Evolutionary conservation across 1,284 basidiomycete genomes (phyloP), one percentile per base, ranked within the genome.

Genomic region (Ustilago crameri): DNA sequence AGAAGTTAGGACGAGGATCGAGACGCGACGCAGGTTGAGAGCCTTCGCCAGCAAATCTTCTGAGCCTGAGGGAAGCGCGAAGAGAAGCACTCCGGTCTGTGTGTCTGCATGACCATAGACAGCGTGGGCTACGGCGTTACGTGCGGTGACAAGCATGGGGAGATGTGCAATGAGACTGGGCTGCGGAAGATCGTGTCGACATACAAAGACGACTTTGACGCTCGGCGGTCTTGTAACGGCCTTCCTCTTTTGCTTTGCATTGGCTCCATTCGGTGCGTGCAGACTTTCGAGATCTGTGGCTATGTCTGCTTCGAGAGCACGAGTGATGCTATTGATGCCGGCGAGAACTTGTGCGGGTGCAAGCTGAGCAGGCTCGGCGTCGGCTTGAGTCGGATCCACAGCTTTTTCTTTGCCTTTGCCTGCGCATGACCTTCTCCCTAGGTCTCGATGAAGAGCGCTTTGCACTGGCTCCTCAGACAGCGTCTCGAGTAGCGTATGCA

Each of bases 251-350:
- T 47, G 26, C 34, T 49, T 55, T 22, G 3, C 23, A 17, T 52
- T 38, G n/a, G 20, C 27, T 12, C 38, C 24, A 4, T n/a, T 26
- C 0, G 24, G 2, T 4, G 15, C 17, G 1, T 62, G 54, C 1
- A 69, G 24, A 9, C 23, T 9, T 8, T 44, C 37, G 4, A 69
- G 37, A 17, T 59, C 53, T 5, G 15, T 15, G 0, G 61, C 51
- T 26, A 71, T 71, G 42, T 65, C 62, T 2, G 15, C 46, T 24
- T 71, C 62, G 15, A 71, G 45, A 7, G 57, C 53, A 20, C 68
- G 61, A 1, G 68, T 71, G 40, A 71, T 53, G 47, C 68, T 65
- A 44, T 71, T 71, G 54, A 71, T 62, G 1, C 68, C 68, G 12
- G 62, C 68, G 5, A 71, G 37, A 12, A 62, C 43, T 27, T 58